A percentile compares a stretch with the other conserved stretches of the same genome.
Conservation (phyloP, 257 asterid species). For the Plantago elongata region DNA sequence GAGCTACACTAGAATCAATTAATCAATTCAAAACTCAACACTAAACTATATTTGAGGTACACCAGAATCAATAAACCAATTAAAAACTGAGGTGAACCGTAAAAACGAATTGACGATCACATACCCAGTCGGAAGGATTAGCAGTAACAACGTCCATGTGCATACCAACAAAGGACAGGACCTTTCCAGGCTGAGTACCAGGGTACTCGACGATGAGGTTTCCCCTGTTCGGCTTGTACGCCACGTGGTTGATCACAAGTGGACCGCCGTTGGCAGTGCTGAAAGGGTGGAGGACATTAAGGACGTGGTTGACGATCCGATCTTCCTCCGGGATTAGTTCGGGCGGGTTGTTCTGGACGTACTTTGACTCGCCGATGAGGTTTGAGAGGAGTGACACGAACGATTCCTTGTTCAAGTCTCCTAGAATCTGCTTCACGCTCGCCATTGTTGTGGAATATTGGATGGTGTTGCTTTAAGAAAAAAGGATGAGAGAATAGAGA, state of each 20-base stretch:
- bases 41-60: not conserved
- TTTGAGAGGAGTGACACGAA: constrained; percentile 61
- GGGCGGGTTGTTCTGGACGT: constrained; percentile 95
- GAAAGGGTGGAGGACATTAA: constrained; percentile 68
- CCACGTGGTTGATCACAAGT: constrained; percentile 60
- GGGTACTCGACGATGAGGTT: constrained; percentile 96
- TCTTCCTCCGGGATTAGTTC: constrained; percentile 94
- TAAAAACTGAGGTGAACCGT: too few species aligned
- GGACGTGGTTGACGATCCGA: constrained; percentile 75
- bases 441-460: constrained; percentile 53
- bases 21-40: not conserved
- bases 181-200: constrained; percentile 69
- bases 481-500: not conserved
- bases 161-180: constrained; percentile 93
- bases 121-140: constrained; percentile 84
- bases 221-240: constrained; percentile 90
- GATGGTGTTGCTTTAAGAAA: not conserved
- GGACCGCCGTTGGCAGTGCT: constrained; percentile 84
- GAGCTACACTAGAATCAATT: not conserved
- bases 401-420: constrained; percentile 67
- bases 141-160: constrained; percentile 99
- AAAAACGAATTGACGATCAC: not conserved
- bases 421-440: constrained; percentile 40
- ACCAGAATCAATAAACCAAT: too few species aligned
- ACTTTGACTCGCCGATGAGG: constrained; percentile 81